Percentiles rank a stretch among this genome's conserved stretches.
Conservation (phyloP, 352 stramenopile genomes). For the Albugo laibachii region DNA sequence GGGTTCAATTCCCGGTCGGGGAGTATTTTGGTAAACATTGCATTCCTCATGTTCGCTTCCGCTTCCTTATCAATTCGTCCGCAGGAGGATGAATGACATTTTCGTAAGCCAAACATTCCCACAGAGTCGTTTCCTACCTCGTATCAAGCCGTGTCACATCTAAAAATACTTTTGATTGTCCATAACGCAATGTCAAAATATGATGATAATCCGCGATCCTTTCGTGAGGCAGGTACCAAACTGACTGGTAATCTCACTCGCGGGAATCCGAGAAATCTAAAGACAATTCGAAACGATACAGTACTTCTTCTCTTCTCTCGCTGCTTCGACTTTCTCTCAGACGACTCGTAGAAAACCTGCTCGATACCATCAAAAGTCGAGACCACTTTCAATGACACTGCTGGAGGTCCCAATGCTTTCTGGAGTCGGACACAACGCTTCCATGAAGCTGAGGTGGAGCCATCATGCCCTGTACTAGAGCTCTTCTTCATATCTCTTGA, state of each 20-base stretch:
- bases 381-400: slow-evolving; percentile 37
- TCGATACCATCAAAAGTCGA: slow-evolving; percentile 71
- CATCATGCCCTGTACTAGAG: neutral
- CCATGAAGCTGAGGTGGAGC: slow-evolving; percentile 19
- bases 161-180: no score
- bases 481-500: neutral
- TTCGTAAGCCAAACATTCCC: no score
- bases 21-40: no score
- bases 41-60: no score
- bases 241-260: neutral
- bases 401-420: slow-evolving; percentile 40
- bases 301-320: neutral
- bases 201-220: neutral
- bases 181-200: no score
- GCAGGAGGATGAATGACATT: no score
- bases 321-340: neutral
- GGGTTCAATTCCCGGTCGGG: no score
- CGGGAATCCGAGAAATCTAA: neutral
- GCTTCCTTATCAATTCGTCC: no score
- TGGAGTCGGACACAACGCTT: slow-evolving; percentile 47
- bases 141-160: no score
- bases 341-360: slow-evolving; percentile 17
- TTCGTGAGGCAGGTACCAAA: neutral
- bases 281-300: neutral
- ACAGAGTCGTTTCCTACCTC: no score